These are phyloP conservation scores for Trematosphaeria pertusa DNA, from an alignment of 2,329 filamentous ascomycete genomes.

Conservation along the genomic window DNA sequence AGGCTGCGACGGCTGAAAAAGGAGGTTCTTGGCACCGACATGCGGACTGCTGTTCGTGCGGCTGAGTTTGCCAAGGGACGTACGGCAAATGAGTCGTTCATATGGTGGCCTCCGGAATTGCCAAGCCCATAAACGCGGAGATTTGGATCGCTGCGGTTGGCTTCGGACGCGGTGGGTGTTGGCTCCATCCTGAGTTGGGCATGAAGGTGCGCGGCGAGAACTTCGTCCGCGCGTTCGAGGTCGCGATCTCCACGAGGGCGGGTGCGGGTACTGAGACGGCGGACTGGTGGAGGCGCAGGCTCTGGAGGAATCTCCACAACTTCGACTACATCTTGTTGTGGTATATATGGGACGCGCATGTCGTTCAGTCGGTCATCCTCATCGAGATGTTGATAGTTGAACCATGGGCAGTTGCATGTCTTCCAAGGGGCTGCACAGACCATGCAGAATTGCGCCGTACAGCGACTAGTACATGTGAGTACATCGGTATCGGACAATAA, in stretches of 20 bases:
- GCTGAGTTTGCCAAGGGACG: conserved; percentile 38
- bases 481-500: conserved; percentile 11
- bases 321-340: conserved; percentile 35
- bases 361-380: conserved; percentile 61
- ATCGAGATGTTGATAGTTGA: conserved; percentile 64
- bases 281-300: conserved; percentile 30
- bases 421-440: conserved; percentile 84
- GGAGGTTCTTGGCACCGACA: conserved; percentile 27
- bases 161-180: conserved; percentile 28
- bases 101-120: conserved; percentile 64
- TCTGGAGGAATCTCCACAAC: conserved; percentile 39
- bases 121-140: conserved; percentile 58
- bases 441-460: conserved; percentile 86
- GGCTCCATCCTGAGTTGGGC: conserved; percentile 47
- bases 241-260: conserved; percentile 45
- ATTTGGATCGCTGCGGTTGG: conserved; percentile 49
- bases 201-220: conserved; percentile 60
- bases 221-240: conserved; percentile 57
- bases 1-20: conserved; percentile 38
- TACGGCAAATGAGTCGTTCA: conserved; percentile 60
- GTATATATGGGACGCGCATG: conserved; percentile 40
- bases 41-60: conserved; percentile 34
- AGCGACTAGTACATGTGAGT: conserved; percentile 62
- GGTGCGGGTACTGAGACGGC: conserved; percentile 33
- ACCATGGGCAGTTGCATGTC: conserved; percentile 81